Evolutionary conservation across 169 alveolate genomes (phyloP), one percentile per base, ranked within the genome.

Genomic region (Besnoitia besnoiti): DNA sequence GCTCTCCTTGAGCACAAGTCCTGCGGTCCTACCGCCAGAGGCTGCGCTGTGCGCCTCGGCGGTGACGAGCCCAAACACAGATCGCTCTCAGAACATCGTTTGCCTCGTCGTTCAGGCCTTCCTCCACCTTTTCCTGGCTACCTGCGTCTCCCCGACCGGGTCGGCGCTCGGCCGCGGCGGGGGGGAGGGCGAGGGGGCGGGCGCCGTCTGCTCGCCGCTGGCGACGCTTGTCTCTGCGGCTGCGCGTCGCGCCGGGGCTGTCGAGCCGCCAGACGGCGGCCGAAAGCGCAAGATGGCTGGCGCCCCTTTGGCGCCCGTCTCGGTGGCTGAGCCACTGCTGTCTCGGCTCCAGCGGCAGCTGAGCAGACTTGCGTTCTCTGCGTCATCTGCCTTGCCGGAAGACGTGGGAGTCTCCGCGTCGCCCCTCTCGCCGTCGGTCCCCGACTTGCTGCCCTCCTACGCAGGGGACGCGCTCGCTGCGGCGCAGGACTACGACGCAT

Each of bases 341-440:
- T 35, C n/a, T 24, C 87, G 87, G 0, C 87, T 77, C 16, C 87
- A 77, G 49, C 40, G 55, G 35, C 87, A 77, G 87, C 87, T 77
- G 49, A 1, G n/a, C 39, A 42, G 19, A 7, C 87, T 77, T 2
- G 87, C 55, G 8, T 77, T 77, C 55, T n/a, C 82, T 16, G 44
- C 82, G 46, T 19, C 47, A 2, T 3, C 82, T 1, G 47, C 55
- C 47, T 30, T 37, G 87, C 44, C 87, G 59, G 55, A 42, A 10
- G 49, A 37, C 59, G 5, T 42, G 1, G 87, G 59, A n/a, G 30
- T 42, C 40, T 30, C 80, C 42, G 19, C 87, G 49, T 77, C 87
- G n/a, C 61, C 87, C 16, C 87, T 77, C 50, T 37, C 33, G 59
- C 61, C 87, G 7, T 0, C 33, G n/a, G 40, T 77, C 33, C 87